Percentiles rank a stretch among this genome's conserved stretches.
These are phyloP conservation scores for Phoma herbarum DNA, from an alignment of 2,329 filamentous ascomycete species.

Conservation along the genomic window DNA sequence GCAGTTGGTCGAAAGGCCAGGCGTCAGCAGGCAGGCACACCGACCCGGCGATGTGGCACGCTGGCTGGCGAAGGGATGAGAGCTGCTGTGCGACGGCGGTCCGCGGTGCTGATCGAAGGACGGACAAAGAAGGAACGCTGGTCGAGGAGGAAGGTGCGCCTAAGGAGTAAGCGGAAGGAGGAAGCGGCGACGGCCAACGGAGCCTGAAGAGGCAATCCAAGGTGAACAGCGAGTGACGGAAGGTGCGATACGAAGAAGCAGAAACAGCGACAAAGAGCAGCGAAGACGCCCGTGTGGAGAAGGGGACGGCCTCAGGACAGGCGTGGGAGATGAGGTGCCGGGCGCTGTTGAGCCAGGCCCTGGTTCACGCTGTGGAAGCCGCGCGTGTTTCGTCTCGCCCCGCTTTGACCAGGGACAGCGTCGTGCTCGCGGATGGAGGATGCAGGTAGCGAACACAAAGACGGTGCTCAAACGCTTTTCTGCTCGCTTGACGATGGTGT, in stretches of 20 bases:
- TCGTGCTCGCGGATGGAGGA: conserved; percentile 18
- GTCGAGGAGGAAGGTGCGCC: conserved; percentile 14
- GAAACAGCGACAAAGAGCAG: conserved; percentile 17
- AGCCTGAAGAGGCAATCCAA: conserved; percentile 20
- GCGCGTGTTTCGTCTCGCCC: conserved; percentile 25
- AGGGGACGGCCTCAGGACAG: conserved; percentile 16
- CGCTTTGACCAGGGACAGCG: conserved; percentile 8
- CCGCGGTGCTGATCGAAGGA: conserved; percentile 10
- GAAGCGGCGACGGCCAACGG: conserved; percentile 21
- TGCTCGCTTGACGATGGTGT: conserved; percentile 19
- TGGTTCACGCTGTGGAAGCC: conserved; percentile 20
- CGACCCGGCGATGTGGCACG: conserved; percentile 10
- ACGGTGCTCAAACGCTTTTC: conserved; percentile 11
- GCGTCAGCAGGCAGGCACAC: conserved; percentile 15
- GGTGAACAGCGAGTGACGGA: conserved; percentile 19
- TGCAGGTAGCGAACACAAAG: conserved; percentile 10
- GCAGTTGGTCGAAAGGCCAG: conserved; percentile 6
- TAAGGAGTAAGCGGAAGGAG: conserved; percentile 17
- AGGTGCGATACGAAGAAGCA: conserved; percentile 3
- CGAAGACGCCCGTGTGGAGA: conserved; percentile 16
- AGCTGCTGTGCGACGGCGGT: conserved; percentile 15
- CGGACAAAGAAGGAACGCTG: conserved; percentile 16
- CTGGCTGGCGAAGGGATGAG: conserved; percentile 16
- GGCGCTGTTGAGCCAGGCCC: conserved; percentile 20
- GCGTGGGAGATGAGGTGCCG: conserved; percentile 21